Percentiles rank a stretch among this genome's conserved stretches.
Conservation (phyloP, 2,329 filamentous ascomycete genomes). For the Fusarium sp. region DNA sequence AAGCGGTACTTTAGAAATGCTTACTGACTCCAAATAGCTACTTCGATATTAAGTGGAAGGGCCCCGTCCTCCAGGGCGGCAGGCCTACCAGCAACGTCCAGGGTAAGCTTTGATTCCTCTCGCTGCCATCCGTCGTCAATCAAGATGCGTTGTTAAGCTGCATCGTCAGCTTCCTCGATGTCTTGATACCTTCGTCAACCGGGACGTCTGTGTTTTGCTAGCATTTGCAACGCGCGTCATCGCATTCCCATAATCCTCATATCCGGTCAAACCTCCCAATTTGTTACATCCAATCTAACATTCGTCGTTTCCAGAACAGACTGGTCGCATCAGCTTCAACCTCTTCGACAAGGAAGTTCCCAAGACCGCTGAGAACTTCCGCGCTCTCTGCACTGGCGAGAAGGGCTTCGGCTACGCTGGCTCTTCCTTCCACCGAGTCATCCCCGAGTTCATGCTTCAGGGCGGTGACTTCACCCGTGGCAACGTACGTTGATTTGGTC, state of each 20-base stretch:
- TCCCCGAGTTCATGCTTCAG: constrained; percentile 95
- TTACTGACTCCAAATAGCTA: constrained; percentile 60
- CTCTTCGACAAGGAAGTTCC: constrained; percentile 89
- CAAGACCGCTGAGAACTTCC: constrained; percentile 90
- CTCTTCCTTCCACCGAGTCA: constrained; percentile 92
- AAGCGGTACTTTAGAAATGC: constrained; percentile 19
- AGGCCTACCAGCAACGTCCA: constrained; percentile 66
- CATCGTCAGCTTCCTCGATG: neutral
- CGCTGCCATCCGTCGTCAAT: constrained; percentile 15
- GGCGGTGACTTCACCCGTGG: constrained; percentile 94
- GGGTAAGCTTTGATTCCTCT: constrained; percentile 62
- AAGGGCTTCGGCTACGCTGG: constrained; percentile 86
- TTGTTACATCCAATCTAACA: constrained; percentile 35
- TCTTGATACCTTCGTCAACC: neutral
- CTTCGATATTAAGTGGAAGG: constrained; percentile 81
- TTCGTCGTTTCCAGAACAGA: constrained; percentile 67
- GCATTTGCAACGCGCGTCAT: constrained; percentile 19
- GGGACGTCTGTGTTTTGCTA: neutral
- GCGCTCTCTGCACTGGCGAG: constrained; percentile 82
- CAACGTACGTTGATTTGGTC: constrained; percentile 73
- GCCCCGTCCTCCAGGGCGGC: constrained; percentile 74
- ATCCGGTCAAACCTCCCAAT: neutral
- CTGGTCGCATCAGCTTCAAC: constrained; percentile 86
- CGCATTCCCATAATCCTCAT: constrained; percentile 19
- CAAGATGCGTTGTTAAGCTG: constrained; percentile 6